phyloP scores from a whole-genome alignment of 2,329 filamentous ascomycete genomes.

The Diaporthe batatas region DNA sequence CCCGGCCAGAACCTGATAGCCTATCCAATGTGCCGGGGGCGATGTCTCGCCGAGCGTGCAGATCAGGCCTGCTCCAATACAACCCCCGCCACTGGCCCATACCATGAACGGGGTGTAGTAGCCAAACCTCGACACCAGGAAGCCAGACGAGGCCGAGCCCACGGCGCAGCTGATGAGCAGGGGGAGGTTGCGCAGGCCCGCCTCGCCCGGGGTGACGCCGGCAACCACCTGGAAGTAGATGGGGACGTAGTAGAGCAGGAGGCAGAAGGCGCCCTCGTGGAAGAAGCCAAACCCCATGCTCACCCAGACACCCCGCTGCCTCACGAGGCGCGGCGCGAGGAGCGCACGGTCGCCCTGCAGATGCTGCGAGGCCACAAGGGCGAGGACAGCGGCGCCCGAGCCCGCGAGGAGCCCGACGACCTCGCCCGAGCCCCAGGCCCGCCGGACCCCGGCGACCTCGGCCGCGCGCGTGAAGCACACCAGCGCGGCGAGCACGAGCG shows the following conservation, averaged over 20 bases:
- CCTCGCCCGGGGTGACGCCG: neutral
- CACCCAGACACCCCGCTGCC: conserved; percentile 9
- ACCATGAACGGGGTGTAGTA: conserved; percentile 23
- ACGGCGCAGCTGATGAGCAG: conserved; percentile 22
- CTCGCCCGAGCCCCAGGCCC: conserved; percentile 9
- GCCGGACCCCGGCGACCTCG: conserved; percentile 9
- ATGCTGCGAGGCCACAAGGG: neutral
- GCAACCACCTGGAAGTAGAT: conserved; percentile 32
- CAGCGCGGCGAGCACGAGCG: neutral
- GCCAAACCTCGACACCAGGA: conserved; percentile 9
- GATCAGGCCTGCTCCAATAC: neutral
- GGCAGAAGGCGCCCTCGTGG: conserved; percentile 12
- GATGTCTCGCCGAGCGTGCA: conserved; percentile 7
- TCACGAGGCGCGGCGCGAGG: neutral
- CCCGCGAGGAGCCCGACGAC: conserved; percentile 20
- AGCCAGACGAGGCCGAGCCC: neutral
- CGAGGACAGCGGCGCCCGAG: neutral
- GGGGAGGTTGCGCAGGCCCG: conserved; percentile 29
- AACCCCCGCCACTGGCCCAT: conserved; percentile 1
- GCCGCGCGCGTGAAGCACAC: conserved; percentile 2
- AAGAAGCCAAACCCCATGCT: conserved; percentile 25
- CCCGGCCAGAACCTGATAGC: conserved; percentile 31
- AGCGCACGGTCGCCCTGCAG: neutral
- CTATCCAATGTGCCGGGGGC: conserved; percentile 16
- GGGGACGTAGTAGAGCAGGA: conserved; percentile 22